These are phyloP conservation scores for Auxenochlorella pyrenoidosa DNA, from an alignment of 139 green algal species.

Conservation along the genomic window DNA sequence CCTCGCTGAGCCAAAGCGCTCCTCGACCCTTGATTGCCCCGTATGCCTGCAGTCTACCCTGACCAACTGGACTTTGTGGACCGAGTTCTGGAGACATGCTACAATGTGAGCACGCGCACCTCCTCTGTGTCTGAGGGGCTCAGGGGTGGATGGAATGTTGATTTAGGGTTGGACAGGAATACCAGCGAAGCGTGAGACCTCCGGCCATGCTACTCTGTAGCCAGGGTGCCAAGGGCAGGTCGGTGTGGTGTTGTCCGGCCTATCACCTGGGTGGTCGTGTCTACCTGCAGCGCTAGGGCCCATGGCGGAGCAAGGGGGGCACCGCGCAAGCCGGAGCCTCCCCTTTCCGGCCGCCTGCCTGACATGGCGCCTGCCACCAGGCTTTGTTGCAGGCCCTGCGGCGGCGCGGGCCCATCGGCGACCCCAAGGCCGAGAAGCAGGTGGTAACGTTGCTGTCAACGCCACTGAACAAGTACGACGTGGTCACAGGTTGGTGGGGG, in stretches of 20 bases:
- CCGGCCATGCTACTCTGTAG: too few relatives aligned
- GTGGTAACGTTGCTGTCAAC: conserved; percentile 84
- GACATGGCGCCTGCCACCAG: not conserved
- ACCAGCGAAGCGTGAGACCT: too few relatives aligned
- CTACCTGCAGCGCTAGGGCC: too few relatives aligned
- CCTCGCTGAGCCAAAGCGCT: too few relatives aligned
- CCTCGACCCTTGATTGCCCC: too few relatives aligned
- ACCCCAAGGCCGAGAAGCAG: conserved; percentile 76
- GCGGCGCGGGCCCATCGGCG: conserved; percentile 35
- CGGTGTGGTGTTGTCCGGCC: too few relatives aligned
- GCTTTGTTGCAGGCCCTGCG: conserved; percentile 38
- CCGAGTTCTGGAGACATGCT: conserved; percentile 65
- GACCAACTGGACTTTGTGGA: conserved; percentile 79
- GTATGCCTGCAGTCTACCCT: conserved; percentile 59
- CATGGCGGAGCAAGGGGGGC: too few relatives aligned
- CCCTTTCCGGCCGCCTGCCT: not conserved
- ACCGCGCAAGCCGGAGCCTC: too few relatives aligned
- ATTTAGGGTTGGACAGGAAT: too few relatives aligned
- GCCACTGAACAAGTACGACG: conserved; percentile 85
- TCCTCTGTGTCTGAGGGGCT: not conserved
- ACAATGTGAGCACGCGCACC: conserved; percentile 41
- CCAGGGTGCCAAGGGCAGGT: too few relatives aligned
- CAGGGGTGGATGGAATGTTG: not conserved
- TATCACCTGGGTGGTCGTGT: too few relatives aligned
- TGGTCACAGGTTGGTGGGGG: conserved; percentile 54